phyloP scores from a whole-genome alignment of 2,329 filamentous ascomycete species.

The Exophiala alcalophila region DNA sequence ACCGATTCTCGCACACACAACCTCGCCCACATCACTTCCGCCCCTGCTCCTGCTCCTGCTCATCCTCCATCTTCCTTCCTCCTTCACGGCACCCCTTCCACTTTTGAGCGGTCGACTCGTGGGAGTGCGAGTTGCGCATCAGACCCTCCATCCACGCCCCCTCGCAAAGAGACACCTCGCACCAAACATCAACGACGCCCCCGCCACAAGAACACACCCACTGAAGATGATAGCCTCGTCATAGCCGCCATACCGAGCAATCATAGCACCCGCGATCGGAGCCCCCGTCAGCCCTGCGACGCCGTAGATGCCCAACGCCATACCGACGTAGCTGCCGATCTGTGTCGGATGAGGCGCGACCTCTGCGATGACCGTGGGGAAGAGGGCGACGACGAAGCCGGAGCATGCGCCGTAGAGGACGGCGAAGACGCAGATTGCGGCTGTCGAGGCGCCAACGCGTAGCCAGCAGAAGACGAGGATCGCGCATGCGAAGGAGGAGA shows the following conservation, averaged over 20 bases:
- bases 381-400: slow-evolving; percentile 62
- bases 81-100: too few species aligned
- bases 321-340: slow-evolving; percentile 62
- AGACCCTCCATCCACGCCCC: slow-evolving; percentile 8
- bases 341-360: slow-evolving; percentile 64
- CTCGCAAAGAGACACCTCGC: slow-evolving; percentile 8
- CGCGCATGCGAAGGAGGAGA: slow-evolving; percentile 29
- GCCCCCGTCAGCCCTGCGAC: slow-evolving; percentile 48
- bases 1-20: too few species aligned
- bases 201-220: slow-evolving; percentile 7
- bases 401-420: slow-evolving; percentile 66
- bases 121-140: too few species aligned
- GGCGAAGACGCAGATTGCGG: slow-evolving; percentile 61
- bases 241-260: slow-evolving; percentile 34
- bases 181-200: slow-evolving; percentile 2
- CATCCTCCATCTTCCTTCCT: too few species aligned
- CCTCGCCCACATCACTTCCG: too few species aligned
- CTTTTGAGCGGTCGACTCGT: too few species aligned
- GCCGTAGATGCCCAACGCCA: slow-evolving; percentile 48
- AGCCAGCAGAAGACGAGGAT: slow-evolving; percentile 47
- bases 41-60: too few species aligned
- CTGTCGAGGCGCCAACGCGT: slow-evolving; percentile 49
- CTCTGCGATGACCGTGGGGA: slow-evolving; percentile 58
- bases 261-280: slow-evolving; percentile 48
- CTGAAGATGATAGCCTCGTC: slow-evolving; percentile 10